Conservation (phyloP, 106 monocot genomes). For the Dactylorhiza incarnata region DNA sequence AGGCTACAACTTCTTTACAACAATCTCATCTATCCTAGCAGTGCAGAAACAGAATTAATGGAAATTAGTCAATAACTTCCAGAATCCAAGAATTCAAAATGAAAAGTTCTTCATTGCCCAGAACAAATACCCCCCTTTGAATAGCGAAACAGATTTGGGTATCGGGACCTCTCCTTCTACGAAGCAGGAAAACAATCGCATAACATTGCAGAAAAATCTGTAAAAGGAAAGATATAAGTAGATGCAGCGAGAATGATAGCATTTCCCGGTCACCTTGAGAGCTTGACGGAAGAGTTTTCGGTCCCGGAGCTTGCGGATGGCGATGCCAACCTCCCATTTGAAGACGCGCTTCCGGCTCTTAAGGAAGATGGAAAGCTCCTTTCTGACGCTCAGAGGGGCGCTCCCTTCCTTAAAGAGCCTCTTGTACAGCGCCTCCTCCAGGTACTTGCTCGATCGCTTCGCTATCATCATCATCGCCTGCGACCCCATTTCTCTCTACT, state of each 20-base stretch:
- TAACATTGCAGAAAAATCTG: background rate
- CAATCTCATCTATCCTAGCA: no score
- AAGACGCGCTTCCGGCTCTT: slow-evolving; percentile 81
- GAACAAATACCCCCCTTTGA: no score
- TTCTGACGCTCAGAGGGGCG: slow-evolving; percentile 41
- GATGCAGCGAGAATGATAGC: background rate
- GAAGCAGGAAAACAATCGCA: background rate
- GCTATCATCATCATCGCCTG: slow-evolving; percentile 50
- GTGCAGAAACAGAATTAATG: no score
- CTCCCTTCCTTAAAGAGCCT: slow-evolving; percentile 64
- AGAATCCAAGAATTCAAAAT: background rate
- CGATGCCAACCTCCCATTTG: slow-evolving; percentile 95
- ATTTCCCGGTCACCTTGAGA: slow-evolving; percentile 52
- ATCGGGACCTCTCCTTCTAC: background rate
- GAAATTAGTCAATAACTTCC: background rate
- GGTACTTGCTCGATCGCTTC: slow-evolving; percentile 75
- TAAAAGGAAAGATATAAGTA: background rate
- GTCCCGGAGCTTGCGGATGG: slow-evolving; percentile 71
- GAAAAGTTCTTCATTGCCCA: no score
- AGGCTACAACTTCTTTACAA: no score
- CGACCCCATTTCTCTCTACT: slow-evolving; percentile 11
- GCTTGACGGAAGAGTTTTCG: slow-evolving; percentile 60
- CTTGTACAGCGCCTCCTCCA: slow-evolving; percentile 81
- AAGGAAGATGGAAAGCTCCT: slow-evolving; percentile 67
- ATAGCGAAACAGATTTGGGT: no score